phyloP scores from a whole-genome alignment of 2,329 filamentous ascomycete species.

The Cercospora beticola region DNA sequence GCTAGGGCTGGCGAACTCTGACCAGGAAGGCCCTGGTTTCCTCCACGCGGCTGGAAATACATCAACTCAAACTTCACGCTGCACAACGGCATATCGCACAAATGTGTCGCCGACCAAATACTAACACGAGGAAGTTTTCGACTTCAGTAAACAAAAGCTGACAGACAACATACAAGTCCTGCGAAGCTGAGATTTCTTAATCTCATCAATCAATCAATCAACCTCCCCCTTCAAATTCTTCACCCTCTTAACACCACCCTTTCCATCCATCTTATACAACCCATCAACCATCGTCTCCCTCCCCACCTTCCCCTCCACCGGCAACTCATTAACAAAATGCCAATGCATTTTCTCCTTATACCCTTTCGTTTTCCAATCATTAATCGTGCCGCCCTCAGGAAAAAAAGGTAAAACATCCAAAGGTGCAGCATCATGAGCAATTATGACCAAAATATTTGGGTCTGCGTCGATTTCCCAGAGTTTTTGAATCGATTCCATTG shows the following conservation, averaged over 20 bases:
- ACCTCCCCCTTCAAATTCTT: slow-evolving; percentile 18
- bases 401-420: slow-evolving; percentile 24
- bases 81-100: background rate
- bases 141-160: background rate
- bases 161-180: background rate
- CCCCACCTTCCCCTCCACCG: slow-evolving; percentile 18
- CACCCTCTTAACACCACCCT: slow-evolving; percentile 12
- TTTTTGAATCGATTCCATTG: slow-evolving; percentile 23
- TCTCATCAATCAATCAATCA: background rate
- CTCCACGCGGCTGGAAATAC: background rate
- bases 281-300: slow-evolving; percentile 23
- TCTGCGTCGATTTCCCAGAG: slow-evolving; percentile 28
- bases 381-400: slow-evolving; percentile 23
- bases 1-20: background rate
- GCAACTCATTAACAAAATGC: slow-evolving; percentile 30
- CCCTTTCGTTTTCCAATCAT: slow-evolving; percentile 27
- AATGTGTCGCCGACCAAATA: background rate
- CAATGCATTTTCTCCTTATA: slow-evolving; percentile 29
- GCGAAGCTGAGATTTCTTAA: background rate
- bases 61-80: background rate
- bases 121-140: background rate
- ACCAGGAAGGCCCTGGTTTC: background rate
- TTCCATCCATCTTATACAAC: slow-evolving; percentile 21
- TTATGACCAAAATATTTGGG: slow-evolving; percentile 26
- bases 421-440: slow-evolving; percentile 29